These are phyloP conservation scores for Flueggea neowawraea DNA, from an alignment of 441 rosid genomes.

Conservation along the genomic window DNA sequence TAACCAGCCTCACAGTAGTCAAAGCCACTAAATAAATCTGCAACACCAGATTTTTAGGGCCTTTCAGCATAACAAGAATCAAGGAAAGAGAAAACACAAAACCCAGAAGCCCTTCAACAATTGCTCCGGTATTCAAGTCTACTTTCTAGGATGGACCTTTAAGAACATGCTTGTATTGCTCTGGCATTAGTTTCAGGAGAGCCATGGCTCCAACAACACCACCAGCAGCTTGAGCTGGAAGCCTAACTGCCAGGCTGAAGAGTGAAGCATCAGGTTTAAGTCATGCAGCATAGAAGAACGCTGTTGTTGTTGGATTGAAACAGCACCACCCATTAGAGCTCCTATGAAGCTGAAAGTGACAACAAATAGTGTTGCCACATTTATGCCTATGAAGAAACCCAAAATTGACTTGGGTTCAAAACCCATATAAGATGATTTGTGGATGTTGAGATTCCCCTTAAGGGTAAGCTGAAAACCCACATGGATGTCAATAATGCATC, in stretches of 20 bases:
- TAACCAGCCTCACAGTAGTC: conserved; percentile 46
- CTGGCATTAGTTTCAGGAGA: conserved; percentile 53
- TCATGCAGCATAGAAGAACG: conserved; percentile 42
- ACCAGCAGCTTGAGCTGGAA: conserved; percentile 70
- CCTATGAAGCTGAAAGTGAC: conserved; percentile 37
- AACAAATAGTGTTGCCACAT: conserved; percentile 21
- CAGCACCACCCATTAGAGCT: conserved; percentile 50
- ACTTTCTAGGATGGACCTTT: conserved; percentile 56
- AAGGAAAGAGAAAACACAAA: conserved; percentile 48
- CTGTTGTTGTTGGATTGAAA: conserved; percentile 55
- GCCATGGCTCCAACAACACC: conserved; percentile 72
- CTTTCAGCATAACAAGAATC: conserved; percentile 49
- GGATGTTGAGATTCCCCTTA: conserved; percentile 2
- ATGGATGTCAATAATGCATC: neutral
- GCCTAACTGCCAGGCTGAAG: conserved; percentile 41
- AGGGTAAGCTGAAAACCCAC: neutral
- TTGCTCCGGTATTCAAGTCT: conserved; percentile 59
- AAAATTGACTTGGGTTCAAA: conserved; percentile 27
- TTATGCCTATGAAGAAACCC: conserved; percentile 32
- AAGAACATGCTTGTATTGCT: conserved; percentile 39
- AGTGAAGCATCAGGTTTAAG: conserved; percentile 37
- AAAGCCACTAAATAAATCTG: conserved; percentile 50
- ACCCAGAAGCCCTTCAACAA: conserved; percentile 62
- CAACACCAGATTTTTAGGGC: conserved; percentile 43
- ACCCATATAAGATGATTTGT: conserved; percentile 22